Evolutionary conservation across 1,139 yeast genomes (phyloP).

Genomic region (Protomyces inouyei): DNA sequence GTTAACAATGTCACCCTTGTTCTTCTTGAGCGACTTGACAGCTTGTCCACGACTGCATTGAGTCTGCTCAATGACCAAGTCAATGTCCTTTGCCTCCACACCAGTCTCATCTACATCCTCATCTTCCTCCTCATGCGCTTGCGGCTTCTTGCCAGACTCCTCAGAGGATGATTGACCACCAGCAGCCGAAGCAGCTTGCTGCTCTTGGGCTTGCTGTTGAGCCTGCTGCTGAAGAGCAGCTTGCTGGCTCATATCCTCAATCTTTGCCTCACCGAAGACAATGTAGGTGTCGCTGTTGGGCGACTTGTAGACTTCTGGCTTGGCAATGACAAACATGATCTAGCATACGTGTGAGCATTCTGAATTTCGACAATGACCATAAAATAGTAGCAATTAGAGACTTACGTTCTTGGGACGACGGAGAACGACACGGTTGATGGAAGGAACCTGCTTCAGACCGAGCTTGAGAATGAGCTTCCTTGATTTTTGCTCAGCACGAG

Average conservation of each 20-base stretch:
- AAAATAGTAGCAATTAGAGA: background rate
- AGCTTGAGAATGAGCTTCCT: constrained; percentile 85
- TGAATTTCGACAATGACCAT: too few species aligned
- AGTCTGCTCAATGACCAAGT: constrained; percentile 52
- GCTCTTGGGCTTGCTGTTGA: constrained; percentile 36
- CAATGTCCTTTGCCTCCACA: constrained; percentile 36
- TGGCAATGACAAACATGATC: constrained; percentile 77
- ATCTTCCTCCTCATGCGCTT: constrained; percentile 31
- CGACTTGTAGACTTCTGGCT: constrained; percentile 93
- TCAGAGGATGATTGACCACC: constrained; percentile 39
- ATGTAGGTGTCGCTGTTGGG: constrained; percentile 86
- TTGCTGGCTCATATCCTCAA: constrained; percentile 77
- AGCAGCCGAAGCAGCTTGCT: constrained; percentile 37
- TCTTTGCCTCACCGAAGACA: constrained; percentile 97
- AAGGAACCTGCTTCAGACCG: constrained; percentile 85
- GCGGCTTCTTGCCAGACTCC: constrained; percentile 32
- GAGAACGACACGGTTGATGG: constrained; percentile 93
- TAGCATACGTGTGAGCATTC: background rate
- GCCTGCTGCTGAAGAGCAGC: constrained; percentile 43
- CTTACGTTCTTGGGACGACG: constrained; percentile 82
- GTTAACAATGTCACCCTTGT: constrained; percentile 44
- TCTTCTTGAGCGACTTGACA: constrained; percentile 78
- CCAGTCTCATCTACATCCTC: constrained; percentile 37
- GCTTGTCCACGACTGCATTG: constrained; percentile 85
- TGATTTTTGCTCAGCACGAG: constrained; percentile 95